Percentiles rank a stretch among this genome's conserved stretches.
phyloP scores from a whole-genome alignment of 1,284 basidiomycete genomes.

The Coniferiporia weirii region DNA sequence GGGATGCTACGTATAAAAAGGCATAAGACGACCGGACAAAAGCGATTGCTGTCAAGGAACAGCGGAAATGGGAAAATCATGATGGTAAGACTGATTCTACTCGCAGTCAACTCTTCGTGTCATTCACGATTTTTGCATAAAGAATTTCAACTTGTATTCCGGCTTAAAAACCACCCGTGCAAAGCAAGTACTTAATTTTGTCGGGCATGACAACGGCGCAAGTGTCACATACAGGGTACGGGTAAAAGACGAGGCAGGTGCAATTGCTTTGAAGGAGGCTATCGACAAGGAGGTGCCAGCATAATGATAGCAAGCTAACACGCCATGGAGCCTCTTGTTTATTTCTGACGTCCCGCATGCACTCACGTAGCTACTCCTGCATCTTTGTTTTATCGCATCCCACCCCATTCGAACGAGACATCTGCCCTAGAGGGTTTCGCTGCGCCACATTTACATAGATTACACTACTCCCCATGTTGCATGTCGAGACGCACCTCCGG shows the following conservation, averaged over 20 bases:
- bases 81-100: slow-evolving; percentile 43
- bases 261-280: slow-evolving; percentile 50
- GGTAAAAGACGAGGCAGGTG: slow-evolving; percentile 58
- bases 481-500: not conserved
- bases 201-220: slow-evolving; percentile 59
- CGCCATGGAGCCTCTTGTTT: not conserved
- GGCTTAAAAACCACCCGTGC: slow-evolving; percentile 46
- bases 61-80: slow-evolving; percentile 67
- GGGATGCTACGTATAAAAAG: slow-evolving; percentile 67
- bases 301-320: not conserved
- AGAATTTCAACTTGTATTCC: slow-evolving; percentile 65
- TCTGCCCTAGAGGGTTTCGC: not conserved
- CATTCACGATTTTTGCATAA: slow-evolving; percentile 13
- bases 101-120: not conserved
- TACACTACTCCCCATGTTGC: not conserved
- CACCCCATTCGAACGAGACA: not conserved
- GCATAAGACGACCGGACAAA: slow-evolving; percentile 50
- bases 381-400: not conserved
- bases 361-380: not conserved
- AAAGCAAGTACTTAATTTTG: slow-evolving; percentile 53
- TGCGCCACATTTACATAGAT: not conserved
- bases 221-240: slow-evolving; percentile 60
- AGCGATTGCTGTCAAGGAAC: slow-evolving; percentile 63
- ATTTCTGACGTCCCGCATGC: not conserved
- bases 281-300: slow-evolving; percentile 57